Conservation (phyloP, 805 yeast species). For the Monosporozyma siamensis region DNA sequence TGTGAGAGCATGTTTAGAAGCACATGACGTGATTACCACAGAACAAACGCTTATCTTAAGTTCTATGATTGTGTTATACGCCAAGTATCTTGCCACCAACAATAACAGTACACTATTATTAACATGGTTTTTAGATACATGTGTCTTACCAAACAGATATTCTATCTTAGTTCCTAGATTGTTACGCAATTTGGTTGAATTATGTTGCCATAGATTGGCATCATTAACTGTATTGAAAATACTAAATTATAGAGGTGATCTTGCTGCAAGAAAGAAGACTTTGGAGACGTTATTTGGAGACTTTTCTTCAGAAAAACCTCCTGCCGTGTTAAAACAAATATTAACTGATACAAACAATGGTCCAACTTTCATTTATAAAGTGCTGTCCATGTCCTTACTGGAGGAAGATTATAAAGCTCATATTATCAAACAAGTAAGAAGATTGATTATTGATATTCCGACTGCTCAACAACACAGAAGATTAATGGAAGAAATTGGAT, state of each 20-base stretch:
- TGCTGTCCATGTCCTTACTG: constrained; percentile 62
- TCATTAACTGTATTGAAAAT: constrained; percentile 74
- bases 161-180: constrained; percentile 53
- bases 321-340: constrained; percentile 45
- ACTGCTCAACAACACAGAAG: constrained; percentile 72
- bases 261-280: constrained; percentile 49
- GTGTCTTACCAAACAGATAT: constrained; percentile 56
- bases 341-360: constrained; percentile 63
- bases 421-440: constrained; percentile 52
- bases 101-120: constrained; percentile 81
- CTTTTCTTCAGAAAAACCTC: constrained; percentile 32
- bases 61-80: constrained; percentile 65
- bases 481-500: constrained; percentile 85
- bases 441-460: constrained; percentile 50
- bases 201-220: constrained; percentile 78
- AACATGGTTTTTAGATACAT: constrained; percentile 92
- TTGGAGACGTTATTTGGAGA: constrained; percentile 59
- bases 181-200: constrained; percentile 48
- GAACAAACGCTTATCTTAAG: constrained; percentile 69
- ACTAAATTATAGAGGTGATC: constrained; percentile 57
- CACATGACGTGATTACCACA: constrained; percentile 47
- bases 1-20: constrained; percentile 84
- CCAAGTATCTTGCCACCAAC: constrained; percentile 71
- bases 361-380: constrained; percentile 68
- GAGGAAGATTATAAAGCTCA: constrained; percentile 48